Evolutionary conservation across 2,329 filamentous ascomycete species (phyloP), one percentile per base, ranked within the genome.

Genomic region (Ophiostoma sp.): DNA sequence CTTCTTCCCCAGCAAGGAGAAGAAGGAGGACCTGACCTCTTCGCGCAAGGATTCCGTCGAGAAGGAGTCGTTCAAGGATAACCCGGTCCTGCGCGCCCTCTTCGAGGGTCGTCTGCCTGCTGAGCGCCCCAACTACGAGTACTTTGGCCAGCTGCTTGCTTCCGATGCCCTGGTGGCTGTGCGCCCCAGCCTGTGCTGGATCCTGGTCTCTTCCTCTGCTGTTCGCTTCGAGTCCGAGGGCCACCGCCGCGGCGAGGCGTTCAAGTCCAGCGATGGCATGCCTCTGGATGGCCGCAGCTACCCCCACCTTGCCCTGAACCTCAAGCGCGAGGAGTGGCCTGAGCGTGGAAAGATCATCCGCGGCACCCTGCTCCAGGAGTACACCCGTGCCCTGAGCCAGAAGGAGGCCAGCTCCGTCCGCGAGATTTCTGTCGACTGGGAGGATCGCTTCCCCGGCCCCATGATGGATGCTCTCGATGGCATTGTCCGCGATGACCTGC

Each of bases 41-140:
- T 36, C 36, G 64, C 79, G 79, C 73, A 69, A 69, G 68, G 80
- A 80, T 36, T 72, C 75, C 8, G 72, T 76, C 35, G 83, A 82
- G 75, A 81, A 78, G n/a, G 79, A 80, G 70, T 88, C 86, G 8
- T 87, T 89, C 81, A 89, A 89, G 78, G 84, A 86, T 71, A 87
- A 90, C 77, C 83, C 86, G 3, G 86, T 89, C n/a, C 79, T 90
- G 72, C 84, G 83, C 70, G 87, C 87, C 10, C 81, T 90, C 44
- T 83, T 86, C 10, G 83, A 88, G 74, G 82, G 83, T 31, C 81
- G 83, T 36, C 80, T 88, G 54, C 86, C 86, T 1, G 83, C 85
- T 36, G 85, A 87, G 74, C 82, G 83, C 74, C 85, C 85, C 67
- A 88, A 88, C 78, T 88, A 87, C 74, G 84, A 87, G 71, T 88